Conservation (phyloP, 441 rosid species). For the Cnidoscolus chayamansa region DNA sequence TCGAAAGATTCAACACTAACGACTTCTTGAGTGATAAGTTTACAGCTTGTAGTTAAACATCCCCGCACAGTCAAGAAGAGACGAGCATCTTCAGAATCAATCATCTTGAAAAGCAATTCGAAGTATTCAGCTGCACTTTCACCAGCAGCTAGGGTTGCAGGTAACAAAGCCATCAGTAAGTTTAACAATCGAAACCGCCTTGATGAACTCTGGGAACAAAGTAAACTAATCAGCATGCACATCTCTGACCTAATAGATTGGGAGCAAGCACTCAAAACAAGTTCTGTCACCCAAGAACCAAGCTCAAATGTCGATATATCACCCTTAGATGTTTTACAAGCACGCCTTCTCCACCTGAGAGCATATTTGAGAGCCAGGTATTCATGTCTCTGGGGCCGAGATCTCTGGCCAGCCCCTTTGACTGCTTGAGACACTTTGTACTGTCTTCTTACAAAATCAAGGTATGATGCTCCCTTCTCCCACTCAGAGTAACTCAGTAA, state of each 20-base stretch:
- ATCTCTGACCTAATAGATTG: conserved; percentile 99
- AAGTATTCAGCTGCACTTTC: conserved; percentile 99
- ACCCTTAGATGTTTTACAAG: conserved; percentile 62
- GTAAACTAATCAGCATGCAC: conserved; percentile 94
- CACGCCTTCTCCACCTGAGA: conserved; percentile 90
- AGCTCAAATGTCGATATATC: conserved; percentile 83
- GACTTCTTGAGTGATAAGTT: conserved; percentile 88
- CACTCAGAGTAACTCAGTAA: conserved; percentile 96
- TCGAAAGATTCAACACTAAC: conserved; percentile 90
- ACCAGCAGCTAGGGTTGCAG: conserved; percentile 92
- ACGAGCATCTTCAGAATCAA: conserved; percentile 91
- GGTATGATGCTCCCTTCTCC: conserved; percentile 99
- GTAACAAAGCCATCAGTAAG: conserved; percentile 80
- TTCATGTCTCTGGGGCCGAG: conserved; percentile 80
- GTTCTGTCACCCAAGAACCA: conserved; percentile 99
- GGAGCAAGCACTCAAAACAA: conserved; percentile 98
- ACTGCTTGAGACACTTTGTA: conserved; percentile 86
- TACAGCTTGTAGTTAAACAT: conserved; percentile 82
- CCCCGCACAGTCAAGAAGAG: conserved; percentile 95
- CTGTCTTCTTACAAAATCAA: conserved; percentile 99
- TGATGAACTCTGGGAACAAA: conserved; percentile 85
- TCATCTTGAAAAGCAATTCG: conserved; percentile 96
- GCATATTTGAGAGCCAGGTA: conserved; percentile 87
- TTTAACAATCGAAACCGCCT: conserved; percentile 84
- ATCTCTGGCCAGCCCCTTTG: conserved; percentile 68